Evolutionary conservation across 371 early-diverging fungal species (phyloP), one percentile per base, ranked within the genome.

Genomic region (Blakeslea trispora): DNA sequence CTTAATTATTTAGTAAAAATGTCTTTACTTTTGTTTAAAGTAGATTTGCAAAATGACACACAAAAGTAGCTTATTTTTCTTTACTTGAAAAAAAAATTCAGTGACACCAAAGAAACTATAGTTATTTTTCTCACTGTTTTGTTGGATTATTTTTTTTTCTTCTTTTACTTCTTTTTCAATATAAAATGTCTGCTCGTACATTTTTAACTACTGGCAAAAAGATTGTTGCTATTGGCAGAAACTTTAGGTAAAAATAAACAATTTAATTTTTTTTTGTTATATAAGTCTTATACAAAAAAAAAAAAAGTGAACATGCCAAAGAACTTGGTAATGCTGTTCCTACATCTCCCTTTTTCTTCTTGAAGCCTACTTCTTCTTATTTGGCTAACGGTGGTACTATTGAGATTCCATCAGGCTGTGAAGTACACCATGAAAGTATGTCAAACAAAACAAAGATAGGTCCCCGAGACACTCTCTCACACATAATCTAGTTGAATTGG

Each of bases 261-360:
- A 17, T 28, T 34, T 18, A 10, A 19, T 17, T 9, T 24, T 24
- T 24, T n/a, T 19, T n/a, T 15, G n/a, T n/a, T n/a, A n/a, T n/a
- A n/a, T n/a, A n/a, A n/a, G n/a, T 8, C 15, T 24, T 19, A 21
- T 9, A 28, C 7, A 28, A 28, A 28, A 3, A 28, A 28, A 5
- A 28, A 28, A 28, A 3, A 2, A 87, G 88, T 55, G 94, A 92
- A 57, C 96, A 96, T 62, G 95, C 95, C 35, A 91, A 92, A 65
- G 96, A 96, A 70, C 83, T 97, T 5, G 91, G 92, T 44, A 96
- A 94, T 66, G 84, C 91, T 10, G 90, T 96, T 15, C 96, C 96
- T 4, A 90, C 77, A 22, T 66, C 84, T 4, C 96, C 96, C 19
- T 89, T 96, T 70, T 91, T 95, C 71, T 97, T 97, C 64, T 80